Evolutionary conservation across 192 early-diverging fungal species (phyloP).

Genomic region (Backusella sp.): DNA sequence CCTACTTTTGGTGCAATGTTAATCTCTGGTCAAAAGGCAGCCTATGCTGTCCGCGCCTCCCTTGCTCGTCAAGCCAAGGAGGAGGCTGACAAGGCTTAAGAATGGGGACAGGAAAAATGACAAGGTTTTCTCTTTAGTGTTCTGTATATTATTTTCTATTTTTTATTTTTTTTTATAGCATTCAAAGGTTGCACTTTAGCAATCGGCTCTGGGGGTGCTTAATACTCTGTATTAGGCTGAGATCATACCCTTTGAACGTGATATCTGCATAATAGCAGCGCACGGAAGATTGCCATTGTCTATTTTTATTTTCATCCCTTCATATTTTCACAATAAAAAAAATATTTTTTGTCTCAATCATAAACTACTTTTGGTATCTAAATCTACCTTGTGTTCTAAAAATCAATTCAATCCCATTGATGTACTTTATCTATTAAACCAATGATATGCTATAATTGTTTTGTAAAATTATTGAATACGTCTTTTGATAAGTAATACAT

Average conservation of each 20-base stretch:
- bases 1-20: slow-evolving; percentile 63
- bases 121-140: slow-evolving; percentile 10
- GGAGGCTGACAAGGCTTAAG: slow-evolving; percentile 10
- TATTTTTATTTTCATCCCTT: slow-evolving; percentile 16
- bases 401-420: too few species aligned
- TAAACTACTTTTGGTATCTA: too few species aligned
- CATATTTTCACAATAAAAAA: not conserved
- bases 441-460: too few species aligned
- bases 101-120: not conserved
- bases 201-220: slow-evolving; percentile 49
- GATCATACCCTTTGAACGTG: slow-evolving; percentile 33
- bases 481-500: too few species aligned
- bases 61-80: slow-evolving; percentile 36
- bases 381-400: too few species aligned
- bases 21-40: slow-evolving; percentile 66
- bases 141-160: slow-evolving; percentile 13
- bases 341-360: not conserved
- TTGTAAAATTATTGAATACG: too few species aligned
- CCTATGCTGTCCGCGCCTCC: slow-evolving; percentile 53
- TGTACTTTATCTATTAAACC: too few species aligned
- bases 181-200: not conserved
- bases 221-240: slow-evolving; percentile 35
- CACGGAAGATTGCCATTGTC: slow-evolving; percentile 18
- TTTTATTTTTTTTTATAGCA: slow-evolving; percentile 1
- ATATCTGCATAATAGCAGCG: slow-evolving; percentile 28